These are phyloP conservation scores for Brasenia schreberi DNA, from an alignment of 164 flowering plant genomes.

Conservation along the genomic window DNA sequence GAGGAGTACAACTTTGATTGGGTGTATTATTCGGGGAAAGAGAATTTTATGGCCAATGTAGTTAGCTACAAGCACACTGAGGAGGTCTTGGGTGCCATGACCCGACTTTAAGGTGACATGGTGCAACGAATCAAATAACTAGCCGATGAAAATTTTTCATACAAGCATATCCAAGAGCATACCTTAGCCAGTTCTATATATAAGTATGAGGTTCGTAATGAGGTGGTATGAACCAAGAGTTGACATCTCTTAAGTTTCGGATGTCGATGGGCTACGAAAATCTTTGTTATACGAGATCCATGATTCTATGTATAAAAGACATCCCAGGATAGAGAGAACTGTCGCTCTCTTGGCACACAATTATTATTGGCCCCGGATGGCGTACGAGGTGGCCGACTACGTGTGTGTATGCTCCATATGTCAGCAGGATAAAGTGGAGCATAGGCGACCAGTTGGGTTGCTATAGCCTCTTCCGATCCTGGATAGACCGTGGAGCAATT, in stretches of 20 bases:
- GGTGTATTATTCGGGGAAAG: not conserved
- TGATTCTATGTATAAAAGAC: not conserved
- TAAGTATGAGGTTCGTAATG: not conserved
- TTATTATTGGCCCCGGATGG: slow-evolving; percentile 3
- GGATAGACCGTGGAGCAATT: not conserved
- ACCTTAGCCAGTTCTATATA: not conserved
- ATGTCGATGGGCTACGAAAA: not conserved
- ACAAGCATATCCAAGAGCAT: not conserved
- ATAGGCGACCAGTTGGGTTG: not conserved
- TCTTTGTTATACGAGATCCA: not conserved
- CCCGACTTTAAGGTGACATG: not conserved
- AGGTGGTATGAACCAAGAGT: not conserved
- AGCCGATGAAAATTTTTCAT: not conserved
- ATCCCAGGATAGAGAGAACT: not conserved
- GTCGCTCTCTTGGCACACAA: not conserved
- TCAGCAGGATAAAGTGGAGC: slow-evolving; percentile 3
- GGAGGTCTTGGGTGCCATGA: not conserved
- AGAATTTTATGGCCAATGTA: not conserved
- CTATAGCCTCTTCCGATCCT: not conserved
- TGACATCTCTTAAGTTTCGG: not conserved
- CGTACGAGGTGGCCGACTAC: not conserved
- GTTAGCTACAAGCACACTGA: not conserved
- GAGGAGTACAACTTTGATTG: not conserved
- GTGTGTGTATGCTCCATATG: not conserved
- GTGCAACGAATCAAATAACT: not conserved